These are phyloP conservation scores for Fusarium cicatricum DNA, from an alignment of 2,329 filamentous ascomycete species.

Conservation along the genomic window DNA sequence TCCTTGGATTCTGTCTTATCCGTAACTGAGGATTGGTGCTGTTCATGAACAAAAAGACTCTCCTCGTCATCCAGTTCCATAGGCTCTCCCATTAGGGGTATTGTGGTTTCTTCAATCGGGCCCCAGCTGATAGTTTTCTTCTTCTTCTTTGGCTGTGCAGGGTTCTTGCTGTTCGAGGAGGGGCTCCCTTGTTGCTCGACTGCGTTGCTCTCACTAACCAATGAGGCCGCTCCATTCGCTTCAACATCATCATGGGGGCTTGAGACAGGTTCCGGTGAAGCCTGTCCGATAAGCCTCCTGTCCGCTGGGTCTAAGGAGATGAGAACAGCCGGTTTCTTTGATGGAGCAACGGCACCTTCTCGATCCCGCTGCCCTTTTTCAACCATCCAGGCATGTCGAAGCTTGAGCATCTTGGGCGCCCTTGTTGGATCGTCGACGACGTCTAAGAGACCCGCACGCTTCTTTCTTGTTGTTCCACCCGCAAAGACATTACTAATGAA, in stretches of 20 bases:
- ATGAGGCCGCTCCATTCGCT: conserved; percentile 17
- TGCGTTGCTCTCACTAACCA: conserved; percentile 13
- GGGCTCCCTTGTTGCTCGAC: conserved; percentile 1
- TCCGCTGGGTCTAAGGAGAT: conserved; percentile 45
- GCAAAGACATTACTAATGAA: conserved; percentile 55
- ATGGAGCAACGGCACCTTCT: conserved; percentile 51
- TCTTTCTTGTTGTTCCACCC: conserved; percentile 52
- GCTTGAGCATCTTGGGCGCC: conserved; percentile 51
- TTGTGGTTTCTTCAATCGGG: conserved; percentile 18
- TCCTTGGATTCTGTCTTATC: conserved; percentile 5
- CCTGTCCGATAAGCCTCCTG: background rate
- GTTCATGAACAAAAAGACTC: conserved; percentile 36
- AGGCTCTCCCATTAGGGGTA: conserved; percentile 41
- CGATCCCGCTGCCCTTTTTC: conserved; percentile 54
- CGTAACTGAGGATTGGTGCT: background rate
- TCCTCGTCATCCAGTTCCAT: conserved; percentile 29
- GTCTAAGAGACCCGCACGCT: conserved; percentile 48
- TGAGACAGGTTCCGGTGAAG: background rate
- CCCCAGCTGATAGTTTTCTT: conserved; percentile 41
- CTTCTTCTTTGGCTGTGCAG: conserved; percentile 33
- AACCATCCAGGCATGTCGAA: conserved; percentile 50
- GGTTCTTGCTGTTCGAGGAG: background rate
- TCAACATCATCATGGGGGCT: background rate
- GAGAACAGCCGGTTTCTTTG: conserved; percentile 43
- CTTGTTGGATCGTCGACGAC: conserved; percentile 53